Conservation (phyloP, 495 filamentous ascomycete genomes). For the Staphylotrichum longicolle region DNA sequence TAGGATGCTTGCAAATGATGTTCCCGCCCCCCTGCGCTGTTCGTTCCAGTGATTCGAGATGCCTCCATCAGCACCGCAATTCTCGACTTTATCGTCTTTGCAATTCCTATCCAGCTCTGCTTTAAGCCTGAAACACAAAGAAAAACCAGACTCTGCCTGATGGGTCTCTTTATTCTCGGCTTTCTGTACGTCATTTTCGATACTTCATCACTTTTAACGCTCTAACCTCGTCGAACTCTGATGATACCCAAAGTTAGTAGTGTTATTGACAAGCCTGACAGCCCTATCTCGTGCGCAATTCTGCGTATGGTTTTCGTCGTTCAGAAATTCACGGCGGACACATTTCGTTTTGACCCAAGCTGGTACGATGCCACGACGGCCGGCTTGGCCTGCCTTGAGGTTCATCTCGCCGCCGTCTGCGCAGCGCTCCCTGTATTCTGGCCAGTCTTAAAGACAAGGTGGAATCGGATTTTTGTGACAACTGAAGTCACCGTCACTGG, state of each 20-base stretch:
- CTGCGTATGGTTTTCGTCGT: neutral
- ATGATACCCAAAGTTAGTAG: constrained; percentile 10
- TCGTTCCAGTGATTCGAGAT: no score
- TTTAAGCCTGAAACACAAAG: constrained; percentile 21
- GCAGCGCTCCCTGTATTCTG: constrained; percentile 37
- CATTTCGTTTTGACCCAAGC: constrained; percentile 25
- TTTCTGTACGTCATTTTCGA: constrained; percentile 16
- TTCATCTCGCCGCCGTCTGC: constrained; percentile 32
- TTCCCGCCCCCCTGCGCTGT: no score
- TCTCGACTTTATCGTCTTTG: constrained; percentile 31
- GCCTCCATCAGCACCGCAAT: constrained; percentile 24
- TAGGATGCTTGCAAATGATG: no score
- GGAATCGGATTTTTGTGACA: constrained; percentile 34
- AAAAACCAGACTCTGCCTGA: constrained; percentile 23
- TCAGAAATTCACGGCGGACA: neutral
- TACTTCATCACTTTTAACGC: constrained; percentile 24
- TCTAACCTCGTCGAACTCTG: constrained; percentile 24
- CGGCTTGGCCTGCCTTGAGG: constrained; percentile 29
- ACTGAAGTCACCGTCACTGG: constrained; percentile 33
- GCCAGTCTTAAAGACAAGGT: constrained; percentile 22
- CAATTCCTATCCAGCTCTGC: constrained; percentile 31
- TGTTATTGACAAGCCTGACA: neutral
- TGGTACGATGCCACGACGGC: constrained; percentile 33
- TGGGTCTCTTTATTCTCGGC: constrained; percentile 25
- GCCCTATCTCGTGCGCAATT: constrained; percentile 18